These are phyloP conservation scores for Sabuloglossum arenarium DNA, from an alignment of 495 filamentous ascomycete genomes.

Conservation along the genomic window DNA sequence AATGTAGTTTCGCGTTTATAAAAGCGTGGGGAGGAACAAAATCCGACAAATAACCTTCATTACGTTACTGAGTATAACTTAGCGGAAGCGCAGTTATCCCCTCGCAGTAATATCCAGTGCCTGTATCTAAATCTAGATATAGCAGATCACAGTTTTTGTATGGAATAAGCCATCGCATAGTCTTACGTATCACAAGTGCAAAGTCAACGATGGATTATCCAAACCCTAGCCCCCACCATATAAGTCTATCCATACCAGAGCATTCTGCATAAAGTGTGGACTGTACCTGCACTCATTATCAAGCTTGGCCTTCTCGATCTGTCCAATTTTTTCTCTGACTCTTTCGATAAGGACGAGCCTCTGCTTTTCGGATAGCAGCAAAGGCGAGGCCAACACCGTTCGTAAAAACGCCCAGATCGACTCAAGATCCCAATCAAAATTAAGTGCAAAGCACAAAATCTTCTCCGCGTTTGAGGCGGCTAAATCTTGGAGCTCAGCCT, in stretches of 20 bases:
- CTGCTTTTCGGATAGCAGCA: background rate
- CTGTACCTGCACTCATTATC: background rate
- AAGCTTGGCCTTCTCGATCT: background rate
- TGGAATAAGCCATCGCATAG: background rate
- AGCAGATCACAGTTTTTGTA: too few species aligned
- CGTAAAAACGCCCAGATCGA: constrained; percentile 36
- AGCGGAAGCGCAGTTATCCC: too few species aligned
- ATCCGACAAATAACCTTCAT: too few species aligned
- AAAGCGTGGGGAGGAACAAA: too few species aligned
- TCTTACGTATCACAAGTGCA: background rate
- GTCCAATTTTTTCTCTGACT: background rate
- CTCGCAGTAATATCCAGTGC: too few species aligned
- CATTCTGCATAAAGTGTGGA: background rate
- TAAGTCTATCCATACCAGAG: background rate
- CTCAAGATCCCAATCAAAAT: constrained; percentile 29
- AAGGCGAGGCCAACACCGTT: constrained; percentile 18
- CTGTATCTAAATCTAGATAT: too few species aligned
- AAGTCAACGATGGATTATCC: background rate
- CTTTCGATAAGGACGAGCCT: background rate
- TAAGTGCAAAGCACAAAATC: constrained; percentile 20
- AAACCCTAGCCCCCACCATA: background rate
- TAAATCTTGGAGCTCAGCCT: background rate
- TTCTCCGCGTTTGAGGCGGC: constrained; percentile 9
- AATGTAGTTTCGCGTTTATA: too few species aligned
- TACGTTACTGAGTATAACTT: too few species aligned